These are phyloP conservation scores for Blastobotrys terrestris DNA, from an alignment of 805 yeast species.

Conservation along the genomic window DNA sequence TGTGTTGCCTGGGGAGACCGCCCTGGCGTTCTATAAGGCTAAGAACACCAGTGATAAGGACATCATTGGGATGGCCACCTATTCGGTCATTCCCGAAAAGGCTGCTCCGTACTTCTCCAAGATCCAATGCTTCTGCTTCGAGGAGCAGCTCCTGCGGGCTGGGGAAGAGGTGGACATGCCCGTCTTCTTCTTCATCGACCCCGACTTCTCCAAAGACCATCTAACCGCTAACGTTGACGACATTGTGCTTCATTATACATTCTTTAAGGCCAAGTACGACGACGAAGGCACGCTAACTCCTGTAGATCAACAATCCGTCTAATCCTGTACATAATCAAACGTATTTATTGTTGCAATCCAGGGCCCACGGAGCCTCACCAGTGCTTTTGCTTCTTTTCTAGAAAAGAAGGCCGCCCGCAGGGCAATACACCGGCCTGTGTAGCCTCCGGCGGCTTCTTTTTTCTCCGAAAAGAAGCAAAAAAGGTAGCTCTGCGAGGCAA, in stretches of 20 bases:
- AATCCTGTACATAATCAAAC: not conserved
- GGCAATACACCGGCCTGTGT: too few species aligned
- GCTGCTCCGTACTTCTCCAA: slow-evolving; percentile 95
- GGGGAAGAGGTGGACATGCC: slow-evolving; percentile 99
- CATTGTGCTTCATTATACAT: slow-evolving; percentile 85
- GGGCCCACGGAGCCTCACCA: not conserved
- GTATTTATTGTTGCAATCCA: not conserved
- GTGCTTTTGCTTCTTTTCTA: too few species aligned
- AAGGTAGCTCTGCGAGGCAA: too few species aligned
- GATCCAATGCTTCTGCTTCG: slow-evolving; percentile 97
- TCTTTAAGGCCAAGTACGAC: slow-evolving; percentile 47
- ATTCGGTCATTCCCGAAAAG: slow-evolving; percentile 92
- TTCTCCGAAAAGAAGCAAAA: too few species aligned
- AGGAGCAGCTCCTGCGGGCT: slow-evolving; percentile 87
- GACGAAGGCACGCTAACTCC: slow-evolving; percentile 22
- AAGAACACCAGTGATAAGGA: slow-evolving; percentile 80
- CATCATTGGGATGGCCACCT: slow-evolving; percentile 97
- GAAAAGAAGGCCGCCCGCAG: too few species aligned
- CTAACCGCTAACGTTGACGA: slow-evolving; percentile 86
- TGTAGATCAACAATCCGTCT: slow-evolving; percentile 10
- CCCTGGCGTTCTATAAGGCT: slow-evolving; percentile 91
- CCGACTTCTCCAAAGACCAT: slow-evolving; percentile 91
- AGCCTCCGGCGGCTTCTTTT: too few species aligned
- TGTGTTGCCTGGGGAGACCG: slow-evolving; percentile 96
- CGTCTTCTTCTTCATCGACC: slow-evolving; percentile 92